Base-by-base conservation (phyloP, 1,284 basidiomycete species). In the Cutaneotrichosporon cavernicola region DNA sequence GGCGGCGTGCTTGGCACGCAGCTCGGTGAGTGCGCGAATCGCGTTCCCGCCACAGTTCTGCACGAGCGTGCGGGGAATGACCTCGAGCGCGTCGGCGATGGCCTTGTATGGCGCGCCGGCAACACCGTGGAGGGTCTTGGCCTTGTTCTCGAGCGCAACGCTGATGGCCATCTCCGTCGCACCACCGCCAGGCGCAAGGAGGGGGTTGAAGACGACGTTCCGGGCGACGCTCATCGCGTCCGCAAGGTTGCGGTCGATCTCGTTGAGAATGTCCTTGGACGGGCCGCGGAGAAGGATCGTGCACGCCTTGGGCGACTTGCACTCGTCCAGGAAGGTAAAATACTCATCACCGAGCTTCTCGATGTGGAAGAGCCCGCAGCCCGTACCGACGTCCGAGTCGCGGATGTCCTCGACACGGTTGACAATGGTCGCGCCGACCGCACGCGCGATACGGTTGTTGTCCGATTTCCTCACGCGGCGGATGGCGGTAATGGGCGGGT, bases 261-360 rank as follows among this genome's bases (percentile, higher is more conserved):
- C 96, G 81, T 98, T 97, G 51, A 99, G 84, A 73, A 99, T 94
- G 76, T 99, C 96, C 81, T 99, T 99, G 8, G 92, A 96, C 0
- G 96, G 96, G 1, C 96, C 96, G 50, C 96, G 92, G n/a, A 99
- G 89, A 59, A 99, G 86, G 80, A 99, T 95, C 10, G 96, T 98
- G 85, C 96, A 99, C 2, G 97, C 96, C 82, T 97, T 97, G 34
- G 96, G 96, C n/a, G 86, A 85, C 55, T 84, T 84, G 84, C 97
- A 99, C 78, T 93, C 87, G 43, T 91, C 92, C 62, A 98, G 85
- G 88, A 97, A 98, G 50, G 95, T 91, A 79, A 97, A 99, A 84
- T 98, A 97, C 89, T 98, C 96, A 81, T 99, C 96, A 32, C 96
- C 96, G 22, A 99, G 89, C 82, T 99, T 98, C 79, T 97, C 93